Conservation (phyloP, 2,329 filamentous ascomycete genomes). For the Fusarium citri region DNA sequence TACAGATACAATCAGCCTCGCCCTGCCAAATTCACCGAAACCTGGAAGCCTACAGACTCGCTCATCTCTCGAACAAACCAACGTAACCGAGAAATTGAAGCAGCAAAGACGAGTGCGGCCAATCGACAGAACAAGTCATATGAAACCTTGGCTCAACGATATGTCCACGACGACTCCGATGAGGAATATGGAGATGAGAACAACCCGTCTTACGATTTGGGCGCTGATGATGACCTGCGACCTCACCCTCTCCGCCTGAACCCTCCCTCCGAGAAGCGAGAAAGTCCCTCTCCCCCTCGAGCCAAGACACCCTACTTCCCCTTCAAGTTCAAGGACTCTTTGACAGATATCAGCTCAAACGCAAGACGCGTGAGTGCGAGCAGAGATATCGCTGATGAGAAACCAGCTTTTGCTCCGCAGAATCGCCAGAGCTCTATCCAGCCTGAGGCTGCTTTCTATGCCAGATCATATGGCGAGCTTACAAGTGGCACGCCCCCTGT, state of each 20-base stretch:
- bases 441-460: conserved; percentile 61
- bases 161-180: conserved; percentile 57
- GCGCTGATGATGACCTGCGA: conserved; percentile 50
- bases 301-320: conserved; percentile 40
- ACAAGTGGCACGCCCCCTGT: conserved; percentile 65
- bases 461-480: conserved; percentile 70
- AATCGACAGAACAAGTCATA: conserved; percentile 56
- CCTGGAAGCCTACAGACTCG: conserved; percentile 66
- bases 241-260: conserved; percentile 67
- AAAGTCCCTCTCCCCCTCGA: conserved; percentile 29
- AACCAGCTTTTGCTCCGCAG: conserved; percentile 40
- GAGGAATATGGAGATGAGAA: conserved; percentile 56
- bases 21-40: conserved; percentile 62
- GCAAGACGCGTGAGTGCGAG: conserved; percentile 57
- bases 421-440: conserved; percentile 60
- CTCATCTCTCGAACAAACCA: conserved; percentile 66
- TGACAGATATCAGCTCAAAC: conserved; percentile 62
- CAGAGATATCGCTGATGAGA: conserved; percentile 60
- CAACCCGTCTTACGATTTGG: conserved; percentile 44
- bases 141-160: conserved; percentile 59
- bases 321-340: conserved; percentile 44
- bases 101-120: conserved; percentile 49
- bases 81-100: conserved; percentile 59
- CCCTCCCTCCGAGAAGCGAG: conserved; percentile 49
- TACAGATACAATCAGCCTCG: conserved; percentile 51